phyloP scores from a whole-genome alignment of 352 stramenopile species.

The Phytophthora ramorum region DNA sequence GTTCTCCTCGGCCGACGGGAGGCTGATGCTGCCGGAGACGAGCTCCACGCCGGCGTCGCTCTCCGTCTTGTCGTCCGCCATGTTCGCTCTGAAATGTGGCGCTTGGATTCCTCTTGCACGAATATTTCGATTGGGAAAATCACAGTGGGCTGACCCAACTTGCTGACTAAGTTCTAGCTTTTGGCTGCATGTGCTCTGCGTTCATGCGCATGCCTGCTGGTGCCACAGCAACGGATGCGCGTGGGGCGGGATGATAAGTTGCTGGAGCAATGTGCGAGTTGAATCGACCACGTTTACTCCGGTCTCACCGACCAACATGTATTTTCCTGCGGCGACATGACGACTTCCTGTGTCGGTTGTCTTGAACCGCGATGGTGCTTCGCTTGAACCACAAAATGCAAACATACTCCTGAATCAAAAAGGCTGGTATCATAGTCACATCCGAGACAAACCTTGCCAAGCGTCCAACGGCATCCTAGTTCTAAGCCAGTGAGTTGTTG shows the following conservation, averaged over 20 bases:
- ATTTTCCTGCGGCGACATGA: not conserved
- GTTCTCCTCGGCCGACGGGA: constrained; percentile 75
- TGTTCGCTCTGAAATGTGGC: constrained; percentile 19
- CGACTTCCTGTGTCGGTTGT: not conserved
- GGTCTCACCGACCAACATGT: not conserved
- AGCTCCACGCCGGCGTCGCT: constrained; percentile 39
- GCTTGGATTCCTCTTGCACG: constrained; percentile 11
- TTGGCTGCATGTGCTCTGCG: too few species aligned
- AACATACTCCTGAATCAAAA: not conserved
- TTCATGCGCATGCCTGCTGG: not conserved
- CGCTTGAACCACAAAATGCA: not conserved
- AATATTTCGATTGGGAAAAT: constrained; percentile 13
- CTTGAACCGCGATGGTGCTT: not conserved
- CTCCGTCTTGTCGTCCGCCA: constrained; percentile 37
- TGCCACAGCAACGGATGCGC: not conserved
- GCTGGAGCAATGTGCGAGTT: not conserved
- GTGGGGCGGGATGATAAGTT: not conserved
- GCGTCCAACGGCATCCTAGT: not conserved
- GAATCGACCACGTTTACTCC: not conserved
- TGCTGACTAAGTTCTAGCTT: not conserved
- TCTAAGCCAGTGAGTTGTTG: too few species aligned
- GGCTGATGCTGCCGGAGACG: constrained; percentile 83
- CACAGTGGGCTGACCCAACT: not conserved
- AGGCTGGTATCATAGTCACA: too few species aligned
- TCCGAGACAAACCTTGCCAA: not conserved